These are phyloP conservation scores for Tolypocladium amazonense DNA, from an alignment of 2,329 filamentous ascomycete genomes.

Conservation along the genomic window DNA sequence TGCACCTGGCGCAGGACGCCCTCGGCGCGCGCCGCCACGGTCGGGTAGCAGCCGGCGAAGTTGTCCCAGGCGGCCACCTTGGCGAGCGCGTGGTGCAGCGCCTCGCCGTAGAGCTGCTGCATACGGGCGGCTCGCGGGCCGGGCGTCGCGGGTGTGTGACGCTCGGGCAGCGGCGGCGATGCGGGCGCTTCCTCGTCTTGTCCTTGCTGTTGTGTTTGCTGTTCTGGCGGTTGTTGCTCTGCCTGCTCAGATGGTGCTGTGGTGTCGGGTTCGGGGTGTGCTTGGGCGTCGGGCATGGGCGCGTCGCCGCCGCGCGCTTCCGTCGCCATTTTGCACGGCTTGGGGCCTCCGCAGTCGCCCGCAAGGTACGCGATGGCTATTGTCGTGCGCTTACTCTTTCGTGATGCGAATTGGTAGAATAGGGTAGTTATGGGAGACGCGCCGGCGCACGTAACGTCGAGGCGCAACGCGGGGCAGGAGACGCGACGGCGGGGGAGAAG, in stretches of 20 bases:
- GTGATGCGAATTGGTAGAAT: background rate
- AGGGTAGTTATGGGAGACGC: background rate
- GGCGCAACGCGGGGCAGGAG: background rate
- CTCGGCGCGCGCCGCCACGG: conserved; percentile 40
- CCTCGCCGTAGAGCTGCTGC: conserved; percentile 40
- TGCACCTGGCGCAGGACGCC: conserved; percentile 43
- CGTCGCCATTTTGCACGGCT: background rate
- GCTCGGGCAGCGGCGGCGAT: conserved; percentile 27
- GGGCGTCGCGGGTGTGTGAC: conserved; percentile 31
- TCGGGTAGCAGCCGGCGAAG: conserved; percentile 52
- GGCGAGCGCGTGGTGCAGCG: conserved; percentile 41
- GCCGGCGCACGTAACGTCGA: background rate
- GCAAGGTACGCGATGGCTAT: background rate
- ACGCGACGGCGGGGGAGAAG: background rate
- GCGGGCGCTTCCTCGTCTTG: conserved; percentile 6
- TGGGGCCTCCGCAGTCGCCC: background rate
- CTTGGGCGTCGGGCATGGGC: background rate
- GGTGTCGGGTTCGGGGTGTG: background rate
- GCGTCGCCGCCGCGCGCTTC: background rate
- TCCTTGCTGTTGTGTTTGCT: background rate
- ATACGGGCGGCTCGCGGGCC: conserved; percentile 48
- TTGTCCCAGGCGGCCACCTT: conserved; percentile 45
- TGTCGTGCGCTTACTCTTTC: background rate
- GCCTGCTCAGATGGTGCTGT: background rate
- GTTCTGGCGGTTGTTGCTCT: background rate